Base-by-base conservation (phyloP, 2,329 filamentous ascomycete species). In the Aspergillus tanneri region DNA sequence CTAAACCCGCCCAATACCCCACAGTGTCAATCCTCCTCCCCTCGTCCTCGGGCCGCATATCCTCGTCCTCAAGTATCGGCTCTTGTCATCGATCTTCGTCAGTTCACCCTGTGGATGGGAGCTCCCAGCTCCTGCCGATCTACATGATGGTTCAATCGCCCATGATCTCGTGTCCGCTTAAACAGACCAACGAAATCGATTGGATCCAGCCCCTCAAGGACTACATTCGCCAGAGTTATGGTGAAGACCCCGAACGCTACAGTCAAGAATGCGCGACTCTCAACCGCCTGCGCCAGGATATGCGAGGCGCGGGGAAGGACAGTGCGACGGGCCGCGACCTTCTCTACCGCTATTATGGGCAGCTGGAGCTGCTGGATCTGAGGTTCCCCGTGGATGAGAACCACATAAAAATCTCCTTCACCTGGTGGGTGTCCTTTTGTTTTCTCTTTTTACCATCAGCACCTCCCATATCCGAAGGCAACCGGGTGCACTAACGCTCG, bases 341-440 rank as follows among this genome's bases (percentile, higher is more conserved):
- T 65, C 77, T 99, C 42, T 99, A 99, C 70, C 83, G 93, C 67
- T 99, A 99, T 73, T 99, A 99, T 68, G 93, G 92, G 32, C 93
- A 99, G 74, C 81, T 99, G 50, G 93, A 99, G 74, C 78, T 99
- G 43, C 76, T 99, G 54, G 93, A 99, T 70, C 75, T 99, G 63
- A 82, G 93, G 52, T 99, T 99, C 66, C 95, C 95, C 0, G 90
- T 99, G 37, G 93, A 99, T 62, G 93, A 99, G 75, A 93, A 96
- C 65, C 92, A 99, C 67, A 97, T 99, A 75, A 97, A 97, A 75
- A 96, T 99, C 63, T 89, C 88, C 6, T 99, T 99, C 68, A 97
- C 92, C 56, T 99, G 93, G 93, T 96, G 30, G 16, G 81, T 54
- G 34, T 4, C 3, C 12, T n/a, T 27, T 21, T 19, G 10, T 3